Base-by-base conservation (phyloP, 305 asterid species). In the Plantago coronopus region DNA sequence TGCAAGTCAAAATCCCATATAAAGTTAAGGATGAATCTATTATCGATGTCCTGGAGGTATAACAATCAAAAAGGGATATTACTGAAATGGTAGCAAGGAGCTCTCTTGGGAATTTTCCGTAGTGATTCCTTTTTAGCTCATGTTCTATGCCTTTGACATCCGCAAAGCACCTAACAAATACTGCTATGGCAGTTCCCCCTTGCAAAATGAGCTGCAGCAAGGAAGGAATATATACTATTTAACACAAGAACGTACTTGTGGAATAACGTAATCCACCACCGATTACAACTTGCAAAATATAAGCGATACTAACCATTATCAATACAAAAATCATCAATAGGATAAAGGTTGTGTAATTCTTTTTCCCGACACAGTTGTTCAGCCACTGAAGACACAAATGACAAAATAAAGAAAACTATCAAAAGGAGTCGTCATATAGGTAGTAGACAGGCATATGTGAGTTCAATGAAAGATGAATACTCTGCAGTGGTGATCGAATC, bases 401-500 rank as follows among this genome's bases (percentile, higher is more conserved):
- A 58, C 37, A 59, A 42, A 48, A 21, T 51, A 62, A 25, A 21
- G 19, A 54, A 59, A 59, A 14, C 57, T 15, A 34, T 54, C 34
- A 55, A 17, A 20, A 47, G 38, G 21, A 43, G 63, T 18, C 34
- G 17, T 13, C 14, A 34, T 1, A 34, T 10, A 34, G 42, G 10
- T 13, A 51, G 14, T 21, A 16, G 17, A 7, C 8, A 54, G 10
- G 44, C n/a, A 31, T 31, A 31, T 1, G 25, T 54, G 40, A 29
- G 3, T 6, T 14, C 5, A 29, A 14, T 17, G 15, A 5, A 14
- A 0, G 29, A 22, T 16, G 1, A 22, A 14, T 84, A 89, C 98
- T 76, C 97, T 78, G 90, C 98, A 91, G 78, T 91, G 98, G 82
- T 91, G 98, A 77, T 91, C 98, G 63, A 91, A 91, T 51, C 98